Base-by-base conservation (phyloP, 169 alveolate species). In the Neospora caninum region DNA sequence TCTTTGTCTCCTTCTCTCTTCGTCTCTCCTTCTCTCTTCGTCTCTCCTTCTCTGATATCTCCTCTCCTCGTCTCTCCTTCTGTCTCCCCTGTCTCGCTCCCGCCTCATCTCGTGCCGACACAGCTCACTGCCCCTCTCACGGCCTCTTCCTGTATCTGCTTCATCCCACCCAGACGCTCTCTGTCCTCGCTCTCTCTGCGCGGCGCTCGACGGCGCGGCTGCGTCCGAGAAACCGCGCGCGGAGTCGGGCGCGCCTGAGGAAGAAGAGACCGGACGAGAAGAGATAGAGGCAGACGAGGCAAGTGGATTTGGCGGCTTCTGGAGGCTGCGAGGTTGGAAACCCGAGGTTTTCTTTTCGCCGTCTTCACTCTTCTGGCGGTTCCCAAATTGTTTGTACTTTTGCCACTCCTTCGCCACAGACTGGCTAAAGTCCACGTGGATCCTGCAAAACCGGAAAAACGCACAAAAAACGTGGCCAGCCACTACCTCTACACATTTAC, bases 401-500 rank as follows among this genome's bases (percentile, higher is more conserved):
- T 43, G 93, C 93, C 94, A 91, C 38, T 54, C 58, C 78, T 93
- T 64, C 38, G 92, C 69, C 1, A 91, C 95, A 18, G 92, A 69
- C 94, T 94, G 96, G 25, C 91, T 89, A 88, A 91, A 94, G 88
- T 94, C 96, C 49, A 89, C 94, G 80, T 94, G 96, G 80, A 94
- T 94, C 38, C 95, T 93, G 92, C 45, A 25, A 31, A 4, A n/a
- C 49, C 7, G 38, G 9, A 67, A 29, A 27, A 64, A 49, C 58
- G 58, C 80, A 69, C 13, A 7, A 9, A 9, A 10, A 29, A 7
- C 10, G n/a, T 7, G 10, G 18, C 6, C 80, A 69, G 31, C 10
- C 80, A 13, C 58, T 13, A 4, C 22, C 58, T 13, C 58, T 13
- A 49, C 58, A 49, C 58, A 49, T 49, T 13, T 13, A 49, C 58